A percentile compares a stretch with the other conserved stretches of the same genome.
Evolutionary conservation across 2,329 filamentous ascomycete species (phyloP).

Genomic region (Scleromitrula shiraiana): DNA sequence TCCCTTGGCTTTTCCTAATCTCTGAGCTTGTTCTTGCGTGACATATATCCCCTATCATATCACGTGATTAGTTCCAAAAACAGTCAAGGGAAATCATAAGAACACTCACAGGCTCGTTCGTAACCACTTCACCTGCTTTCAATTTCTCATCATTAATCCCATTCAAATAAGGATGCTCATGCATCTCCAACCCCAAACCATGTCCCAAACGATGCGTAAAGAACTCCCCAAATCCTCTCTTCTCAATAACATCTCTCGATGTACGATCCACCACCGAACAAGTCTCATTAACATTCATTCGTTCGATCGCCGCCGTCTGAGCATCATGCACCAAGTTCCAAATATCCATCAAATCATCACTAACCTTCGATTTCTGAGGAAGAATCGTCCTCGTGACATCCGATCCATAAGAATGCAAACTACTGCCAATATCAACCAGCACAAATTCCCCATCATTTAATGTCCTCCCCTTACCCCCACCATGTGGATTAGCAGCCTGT

Average conservation of each 20-base stretch:
- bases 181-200: conserved; percentile 57
- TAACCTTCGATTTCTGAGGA: conserved; percentile 15
- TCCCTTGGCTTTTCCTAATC: conserved; percentile 30
- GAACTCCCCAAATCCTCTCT: conserved; percentile 40
- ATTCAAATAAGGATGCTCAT: conserved; percentile 57
- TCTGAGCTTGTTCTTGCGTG: conserved; percentile 27
- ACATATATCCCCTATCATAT: conserved; percentile 46
- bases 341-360: conserved; percentile 35
- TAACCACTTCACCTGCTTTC: conserved; percentile 52
- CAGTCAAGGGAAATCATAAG: not conserved
- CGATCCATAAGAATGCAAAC: conserved; percentile 52
- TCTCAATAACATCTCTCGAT: conserved; percentile 43
- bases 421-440: conserved; percentile 50
- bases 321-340: conserved; percentile 53
- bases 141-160: conserved; percentile 47
- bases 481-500: conserved; percentile 33
- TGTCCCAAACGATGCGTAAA: conserved; percentile 57
- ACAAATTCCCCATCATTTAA: conserved; percentile 47
- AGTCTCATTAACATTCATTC: conserved; percentile 43
- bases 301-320: conserved; percentile 45
- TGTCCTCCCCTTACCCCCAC: conserved; percentile 36
- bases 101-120: conserved; percentile 43
- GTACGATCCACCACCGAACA: conserved; percentile 54
- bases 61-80: not conserved
- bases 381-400: conserved; percentile 54